Percentiles rank a stretch among this genome's conserved stretches.
Conservation (phyloP, 148 eudicot genomes). For the Rhododendron williamsianum region DNA sequence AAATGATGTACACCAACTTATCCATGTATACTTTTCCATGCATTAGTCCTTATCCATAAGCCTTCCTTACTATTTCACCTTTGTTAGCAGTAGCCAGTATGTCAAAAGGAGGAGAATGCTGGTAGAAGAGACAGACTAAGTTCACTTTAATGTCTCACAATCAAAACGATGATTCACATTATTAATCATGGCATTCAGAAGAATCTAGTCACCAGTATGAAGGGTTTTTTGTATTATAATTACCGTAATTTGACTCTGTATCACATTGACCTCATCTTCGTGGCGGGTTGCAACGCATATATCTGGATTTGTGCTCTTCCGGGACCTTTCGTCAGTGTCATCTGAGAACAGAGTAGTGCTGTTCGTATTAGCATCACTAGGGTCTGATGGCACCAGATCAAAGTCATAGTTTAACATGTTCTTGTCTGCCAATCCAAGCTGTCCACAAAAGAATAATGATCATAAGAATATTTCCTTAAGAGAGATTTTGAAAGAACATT, state of each 20-base stretch:
- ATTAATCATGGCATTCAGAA: not conserved
- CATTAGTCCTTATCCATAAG: not conserved
- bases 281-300: slow-evolving; percentile 36
- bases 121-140: not conserved
- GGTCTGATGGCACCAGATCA: slow-evolving; percentile 74
- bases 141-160: not conserved
- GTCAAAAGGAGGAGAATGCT: not conserved
- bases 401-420: slow-evolving; percentile 66
- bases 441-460: slow-evolving; percentile 22
- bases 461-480: not conserved
- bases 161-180: not conserved
- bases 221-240: not conserved
- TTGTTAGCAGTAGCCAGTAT: not conserved
- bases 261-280: slow-evolving; percentile 58
- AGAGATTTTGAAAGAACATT: not conserved
- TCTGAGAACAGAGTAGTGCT: slow-evolving; percentile 92
- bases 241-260: not conserved
- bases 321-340: slow-evolving; percentile 89
- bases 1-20: not conserved
- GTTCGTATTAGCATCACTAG: slow-evolving; percentile 90
- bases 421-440: slow-evolving; percentile 97
- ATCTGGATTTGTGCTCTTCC: slow-evolving; percentile 63
- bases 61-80: not conserved
- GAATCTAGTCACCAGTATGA: not conserved
- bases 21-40: not conserved